phyloP scores from a whole-genome alignment of 1,139 yeast species.

The Candida frijolesensis region DNA sequence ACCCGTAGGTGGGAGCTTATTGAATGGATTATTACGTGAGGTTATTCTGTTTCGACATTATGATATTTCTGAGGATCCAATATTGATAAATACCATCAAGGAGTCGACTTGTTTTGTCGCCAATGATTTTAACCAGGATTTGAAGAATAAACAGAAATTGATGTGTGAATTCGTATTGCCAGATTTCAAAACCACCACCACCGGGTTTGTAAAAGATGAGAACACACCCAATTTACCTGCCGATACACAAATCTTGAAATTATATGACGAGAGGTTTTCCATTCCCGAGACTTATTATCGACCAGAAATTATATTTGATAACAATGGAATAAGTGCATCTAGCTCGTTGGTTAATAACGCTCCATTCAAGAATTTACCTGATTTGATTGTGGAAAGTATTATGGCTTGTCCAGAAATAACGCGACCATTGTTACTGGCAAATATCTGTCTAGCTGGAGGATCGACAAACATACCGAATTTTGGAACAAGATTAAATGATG shows the following conservation, averaged over 20 bases:
- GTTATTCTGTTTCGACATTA: conserved; percentile 88
- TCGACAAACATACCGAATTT: conserved; percentile 72
- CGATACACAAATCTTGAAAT: conserved; percentile 65
- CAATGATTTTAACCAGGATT: conserved; percentile 58
- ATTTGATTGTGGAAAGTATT: conserved; percentile 72
- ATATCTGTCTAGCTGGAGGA: conserved; percentile 84
- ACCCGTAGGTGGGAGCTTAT: conserved; percentile 81
- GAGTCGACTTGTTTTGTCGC: conserved; percentile 72
- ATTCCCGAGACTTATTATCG: conserved; percentile 86
- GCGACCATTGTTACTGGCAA: conserved; percentile 77
- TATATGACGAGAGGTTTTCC: conserved; percentile 83
- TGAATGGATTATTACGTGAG: conserved; percentile 83
- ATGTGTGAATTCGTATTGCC: conserved; percentile 78
- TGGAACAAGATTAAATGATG: conserved; percentile 57
- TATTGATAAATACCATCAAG: conserved; percentile 81
- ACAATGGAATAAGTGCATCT: conserved; percentile 29
- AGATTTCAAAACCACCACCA: conserved; percentile 76
- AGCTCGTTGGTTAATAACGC: conserved; percentile 45
- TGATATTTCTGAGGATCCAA: conserved; percentile 90
- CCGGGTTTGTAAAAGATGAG: conserved; percentile 54
- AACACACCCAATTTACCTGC: conserved; percentile 16
- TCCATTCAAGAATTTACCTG: conserved; percentile 72
- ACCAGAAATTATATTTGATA: conserved; percentile 67
- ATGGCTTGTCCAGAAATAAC: conserved; percentile 72
- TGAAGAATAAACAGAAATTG: conserved; percentile 35